phyloP scores from a whole-genome alignment of 179 eudicot species.

The Beta macrorhiza region DNA sequence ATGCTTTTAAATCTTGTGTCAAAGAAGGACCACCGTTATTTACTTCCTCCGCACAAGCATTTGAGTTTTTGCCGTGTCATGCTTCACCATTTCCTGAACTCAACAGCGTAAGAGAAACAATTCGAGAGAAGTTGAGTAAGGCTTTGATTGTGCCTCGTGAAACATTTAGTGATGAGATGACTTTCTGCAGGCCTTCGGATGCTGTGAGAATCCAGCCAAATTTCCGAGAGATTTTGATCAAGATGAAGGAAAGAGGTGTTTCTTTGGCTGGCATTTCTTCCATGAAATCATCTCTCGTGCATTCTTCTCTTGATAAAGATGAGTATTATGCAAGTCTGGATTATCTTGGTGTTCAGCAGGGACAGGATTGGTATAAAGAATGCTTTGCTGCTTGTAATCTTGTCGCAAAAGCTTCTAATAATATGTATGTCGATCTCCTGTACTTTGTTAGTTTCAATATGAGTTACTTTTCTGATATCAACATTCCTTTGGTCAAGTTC shows the following conservation, averaged over 20 bases:
- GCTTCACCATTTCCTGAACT: conserved; percentile 32
- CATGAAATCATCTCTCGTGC: conserved; percentile 17
- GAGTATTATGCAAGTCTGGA: conserved; percentile 22
- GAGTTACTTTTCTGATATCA: not conserved
- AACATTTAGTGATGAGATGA: conserved; percentile 13
- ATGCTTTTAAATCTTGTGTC: conserved; percentile 36
- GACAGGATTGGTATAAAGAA: conserved; percentile 26
- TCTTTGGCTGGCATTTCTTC: conserved; percentile 21
- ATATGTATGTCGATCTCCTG: conserved; percentile 32
- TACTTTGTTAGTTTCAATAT: conserved; percentile 18
- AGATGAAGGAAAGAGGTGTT: conserved; percentile 22
- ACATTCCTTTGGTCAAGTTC: conserved; percentile 27
- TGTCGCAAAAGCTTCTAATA: conserved; percentile 19
- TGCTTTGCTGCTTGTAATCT: conserved; percentile 33
- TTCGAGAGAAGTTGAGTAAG: conserved; percentile 10
- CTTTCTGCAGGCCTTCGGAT: conserved; percentile 22
- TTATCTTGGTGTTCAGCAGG: conserved; percentile 27
- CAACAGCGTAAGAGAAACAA: conserved; percentile 34
- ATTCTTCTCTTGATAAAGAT: conserved; percentile 27
- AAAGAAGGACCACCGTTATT: conserved; percentile 28
- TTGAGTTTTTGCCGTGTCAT: conserved; percentile 32
- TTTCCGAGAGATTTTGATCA: conserved; percentile 29
- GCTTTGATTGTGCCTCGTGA: conserved; percentile 38
- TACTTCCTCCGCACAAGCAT: conserved; percentile 6
- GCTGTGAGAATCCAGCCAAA: conserved; percentile 29